Conservation (phyloP, 768 basidiomycete genomes). For the Suillus hirtellus region DNA sequence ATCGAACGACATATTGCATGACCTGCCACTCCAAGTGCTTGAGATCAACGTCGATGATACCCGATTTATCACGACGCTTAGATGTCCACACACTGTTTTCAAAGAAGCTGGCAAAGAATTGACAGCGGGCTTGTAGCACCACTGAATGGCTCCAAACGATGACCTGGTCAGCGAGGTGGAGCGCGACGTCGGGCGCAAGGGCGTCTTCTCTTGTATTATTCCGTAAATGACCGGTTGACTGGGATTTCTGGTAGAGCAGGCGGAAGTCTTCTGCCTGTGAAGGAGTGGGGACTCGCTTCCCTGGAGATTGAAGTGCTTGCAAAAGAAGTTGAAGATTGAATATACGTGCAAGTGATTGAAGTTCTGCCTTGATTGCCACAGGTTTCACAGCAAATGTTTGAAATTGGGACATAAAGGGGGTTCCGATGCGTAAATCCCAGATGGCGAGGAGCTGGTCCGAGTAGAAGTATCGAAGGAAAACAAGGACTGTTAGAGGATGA, state of each 20-base stretch:
- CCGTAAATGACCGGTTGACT: constrained; percentile 10
- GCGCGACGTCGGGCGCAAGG: constrained; percentile 63
- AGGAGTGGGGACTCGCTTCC: constrained; percentile 52
- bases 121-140: constrained; percentile 79
- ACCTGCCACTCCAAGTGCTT: constrained; percentile 70
- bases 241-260: constrained; percentile 43
- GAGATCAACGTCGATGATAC: constrained; percentile 65
- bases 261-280: constrained; percentile 53
- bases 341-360: constrained; percentile 56
- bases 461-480: constrained; percentile 86
- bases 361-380: constrained; percentile 57
- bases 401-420: constrained; percentile 43
- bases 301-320: constrained; percentile 56
- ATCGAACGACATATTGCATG: constrained; percentile 74
- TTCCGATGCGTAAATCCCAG: constrained; percentile 76
- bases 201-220: constrained; percentile 24
- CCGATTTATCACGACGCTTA: constrained; percentile 54
- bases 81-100: constrained; percentile 79
- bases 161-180: constrained; percentile 63
- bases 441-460: constrained; percentile 78
- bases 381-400: constrained; percentile 42
- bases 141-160: constrained; percentile 68
- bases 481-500: constrained; percentile 65
- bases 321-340: constrained; percentile 59
- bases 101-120: constrained; percentile 84